phyloP scores from a whole-genome alignment of 306 rosid species.

The Astragalus membranaceus region DNA sequence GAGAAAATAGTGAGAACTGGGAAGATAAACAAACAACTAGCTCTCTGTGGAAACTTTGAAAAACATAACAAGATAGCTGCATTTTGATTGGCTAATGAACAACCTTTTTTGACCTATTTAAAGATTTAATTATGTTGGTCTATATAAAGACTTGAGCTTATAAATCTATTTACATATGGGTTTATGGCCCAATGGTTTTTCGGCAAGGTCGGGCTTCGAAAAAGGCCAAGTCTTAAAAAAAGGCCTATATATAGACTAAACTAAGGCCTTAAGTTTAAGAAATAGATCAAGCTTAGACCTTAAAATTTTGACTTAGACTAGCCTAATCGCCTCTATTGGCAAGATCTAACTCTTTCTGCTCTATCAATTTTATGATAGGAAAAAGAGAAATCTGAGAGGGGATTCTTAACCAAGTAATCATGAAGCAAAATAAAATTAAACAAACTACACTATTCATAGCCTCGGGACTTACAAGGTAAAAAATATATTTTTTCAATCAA shows the following conservation, averaged over 20 bases:
- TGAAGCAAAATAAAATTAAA: conserved; percentile 1
- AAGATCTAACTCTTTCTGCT: not conserved
- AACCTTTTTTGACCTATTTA: not conserved
- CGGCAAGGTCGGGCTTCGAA: not conserved
- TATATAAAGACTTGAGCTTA: not conserved
- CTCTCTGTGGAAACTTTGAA: not conserved
- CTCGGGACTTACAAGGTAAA: not conserved
- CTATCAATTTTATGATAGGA: not conserved
- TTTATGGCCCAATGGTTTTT: not conserved
- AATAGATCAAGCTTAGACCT: not conserved
- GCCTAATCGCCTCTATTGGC: not conserved
- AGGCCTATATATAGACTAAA: not conserved
- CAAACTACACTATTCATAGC: not conserved
- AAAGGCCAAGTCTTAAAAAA: not conserved
- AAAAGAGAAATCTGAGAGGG: not conserved
- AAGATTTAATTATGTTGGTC: not conserved
- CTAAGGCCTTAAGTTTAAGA: not conserved
- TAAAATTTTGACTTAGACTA: not conserved
- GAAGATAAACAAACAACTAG: not conserved
- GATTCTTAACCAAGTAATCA: not conserved
- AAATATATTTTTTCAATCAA: not conserved
- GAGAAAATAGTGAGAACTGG: not conserved
- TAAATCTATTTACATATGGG: not conserved
- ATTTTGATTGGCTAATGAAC: too few relatives aligned
- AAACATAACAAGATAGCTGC: not conserved